Percentiles rank a stretch among this genome's conserved stretches.
Conservation (phyloP, 225 moss, liverwort and hornwort species). For the Polytrichum commune region DNA sequence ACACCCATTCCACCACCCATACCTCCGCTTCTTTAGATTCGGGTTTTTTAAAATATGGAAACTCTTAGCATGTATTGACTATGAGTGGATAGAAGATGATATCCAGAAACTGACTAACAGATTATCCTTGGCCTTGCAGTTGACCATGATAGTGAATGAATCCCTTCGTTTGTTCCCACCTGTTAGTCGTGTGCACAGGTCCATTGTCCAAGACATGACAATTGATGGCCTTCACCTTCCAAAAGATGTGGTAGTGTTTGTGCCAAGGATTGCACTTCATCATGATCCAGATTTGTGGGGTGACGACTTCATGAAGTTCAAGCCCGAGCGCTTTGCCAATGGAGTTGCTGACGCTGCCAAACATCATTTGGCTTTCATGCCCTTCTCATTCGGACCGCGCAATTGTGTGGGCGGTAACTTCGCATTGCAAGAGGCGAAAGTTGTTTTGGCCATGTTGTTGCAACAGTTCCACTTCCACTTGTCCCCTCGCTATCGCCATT, state of each 20-base stretch:
- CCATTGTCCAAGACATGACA: background rate
- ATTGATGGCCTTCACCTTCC: conserved; percentile 1
- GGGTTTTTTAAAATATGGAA: too few species aligned
- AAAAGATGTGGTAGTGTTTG: background rate
- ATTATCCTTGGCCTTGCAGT: conserved; percentile 3
- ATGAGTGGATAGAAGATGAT: background rate
- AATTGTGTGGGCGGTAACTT: conserved; percentile 3
- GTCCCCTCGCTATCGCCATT: background rate
- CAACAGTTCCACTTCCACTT: background rate
- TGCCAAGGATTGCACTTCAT: conserved; percentile 8
- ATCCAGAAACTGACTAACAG: background rate
- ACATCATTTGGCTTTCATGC: conserved; percentile 12
- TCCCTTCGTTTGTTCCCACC: background rate
- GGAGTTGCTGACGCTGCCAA: conserved; percentile 10
- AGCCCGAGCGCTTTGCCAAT: conserved; percentile 14
- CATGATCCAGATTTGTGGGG: conserved; percentile 18
- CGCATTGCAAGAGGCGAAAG: conserved; percentile 3
- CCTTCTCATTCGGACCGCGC: conserved; percentile 6
- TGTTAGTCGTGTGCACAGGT: background rate
- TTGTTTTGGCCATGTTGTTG: conserved; percentile 8
- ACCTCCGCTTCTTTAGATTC: too few species aligned
- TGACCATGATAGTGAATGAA: conserved; percentile 9
- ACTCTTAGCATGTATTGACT: too few species aligned
- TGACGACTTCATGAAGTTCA: conserved; percentile 9
- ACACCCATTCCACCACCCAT: too few species aligned